Percentiles rank a stretch among this genome's conserved stretches.
Conservation (phyloP, 2,329 filamentous ascomycete genomes). For the Emmonsia crescens region DNA sequence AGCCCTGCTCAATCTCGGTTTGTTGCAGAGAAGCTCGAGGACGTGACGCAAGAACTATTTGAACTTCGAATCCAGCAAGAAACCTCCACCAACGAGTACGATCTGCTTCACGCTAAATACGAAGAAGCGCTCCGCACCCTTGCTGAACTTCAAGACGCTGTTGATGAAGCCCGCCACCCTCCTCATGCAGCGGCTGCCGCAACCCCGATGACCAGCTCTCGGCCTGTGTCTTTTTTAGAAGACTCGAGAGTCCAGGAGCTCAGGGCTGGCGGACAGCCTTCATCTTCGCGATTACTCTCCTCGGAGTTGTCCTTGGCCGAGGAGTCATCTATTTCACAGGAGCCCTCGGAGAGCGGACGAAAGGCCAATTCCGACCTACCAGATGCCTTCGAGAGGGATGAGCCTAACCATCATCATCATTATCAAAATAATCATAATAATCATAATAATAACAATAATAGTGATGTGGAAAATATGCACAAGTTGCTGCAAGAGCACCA, state of each 20-base stretch:
- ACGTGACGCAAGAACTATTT: conserved; percentile 80
- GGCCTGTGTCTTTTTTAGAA: conserved; percentile 76
- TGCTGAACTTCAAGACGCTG: conserved; percentile 63
- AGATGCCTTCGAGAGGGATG: conserved; percentile 27
- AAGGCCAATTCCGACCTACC: conserved; percentile 18
- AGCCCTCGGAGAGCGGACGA: conserved; percentile 49
- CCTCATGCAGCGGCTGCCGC: conserved; percentile 33
- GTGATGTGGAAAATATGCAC: conserved; percentile 63
- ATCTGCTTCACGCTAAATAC: conserved; percentile 76
- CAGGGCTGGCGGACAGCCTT: conserved; percentile 55
- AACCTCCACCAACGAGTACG: conserved; percentile 66
- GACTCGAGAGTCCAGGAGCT: conserved; percentile 59
- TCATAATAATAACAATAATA: too few species aligned
- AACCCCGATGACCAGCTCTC: conserved; percentile 27
- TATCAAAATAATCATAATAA: too few species aligned
- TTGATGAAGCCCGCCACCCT: conserved; percentile 60
- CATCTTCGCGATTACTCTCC: conserved; percentile 82
- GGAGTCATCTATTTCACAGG: conserved; percentile 58
- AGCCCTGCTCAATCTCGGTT: conserved; percentile 74
- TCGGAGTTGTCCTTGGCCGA: conserved; percentile 85
- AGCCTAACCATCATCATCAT: too few species aligned
- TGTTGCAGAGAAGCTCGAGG: conserved; percentile 86
- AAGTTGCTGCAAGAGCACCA: conserved; percentile 66
- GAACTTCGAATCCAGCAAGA: conserved; percentile 88
- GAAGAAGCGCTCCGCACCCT: conserved; percentile 75